phyloP scores from a whole-genome alignment of 257 asterid genomes.

The Lycium barbarum region DNA sequence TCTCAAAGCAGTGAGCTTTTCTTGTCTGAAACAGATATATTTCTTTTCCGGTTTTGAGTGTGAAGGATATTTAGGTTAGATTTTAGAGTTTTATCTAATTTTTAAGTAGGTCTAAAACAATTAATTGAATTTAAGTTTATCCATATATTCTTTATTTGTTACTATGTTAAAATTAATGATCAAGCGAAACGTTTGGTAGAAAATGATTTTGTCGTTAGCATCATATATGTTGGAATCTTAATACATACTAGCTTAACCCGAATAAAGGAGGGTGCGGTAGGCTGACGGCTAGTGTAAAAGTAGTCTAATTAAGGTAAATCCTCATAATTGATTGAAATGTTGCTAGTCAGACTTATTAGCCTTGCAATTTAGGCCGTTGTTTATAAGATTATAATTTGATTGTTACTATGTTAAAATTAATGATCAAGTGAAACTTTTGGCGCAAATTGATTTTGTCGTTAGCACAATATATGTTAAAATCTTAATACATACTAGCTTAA shows the following conservation, averaged over 20 bases:
- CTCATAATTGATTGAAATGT: neutral
- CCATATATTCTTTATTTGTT: neutral
- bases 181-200: neutral
- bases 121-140: neutral
- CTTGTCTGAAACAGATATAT: slow-evolving; percentile 18
- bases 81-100: neutral
- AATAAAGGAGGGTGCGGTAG: neutral
- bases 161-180: neutral
- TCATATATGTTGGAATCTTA: slow-evolving; percentile 1
- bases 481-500: neutral
- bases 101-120: slow-evolving; percentile 16
- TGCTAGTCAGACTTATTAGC: neutral
- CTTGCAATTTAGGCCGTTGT: slow-evolving; percentile 10
- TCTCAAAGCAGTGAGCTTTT: slow-evolving; percentile 22
- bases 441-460: neutral
- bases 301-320: neutral
- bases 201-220: neutral
- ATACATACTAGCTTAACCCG: neutral
- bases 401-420: slow-evolving; percentile 8
- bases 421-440: neutral
- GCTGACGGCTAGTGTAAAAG: neutral
- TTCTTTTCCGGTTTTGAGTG: neutral
- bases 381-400: neutral
- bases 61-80: neutral
- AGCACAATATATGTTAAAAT: neutral